Conservation (phyloP, 495 filamentous ascomycete genomes). For the Penicillium alfredii region DNA sequence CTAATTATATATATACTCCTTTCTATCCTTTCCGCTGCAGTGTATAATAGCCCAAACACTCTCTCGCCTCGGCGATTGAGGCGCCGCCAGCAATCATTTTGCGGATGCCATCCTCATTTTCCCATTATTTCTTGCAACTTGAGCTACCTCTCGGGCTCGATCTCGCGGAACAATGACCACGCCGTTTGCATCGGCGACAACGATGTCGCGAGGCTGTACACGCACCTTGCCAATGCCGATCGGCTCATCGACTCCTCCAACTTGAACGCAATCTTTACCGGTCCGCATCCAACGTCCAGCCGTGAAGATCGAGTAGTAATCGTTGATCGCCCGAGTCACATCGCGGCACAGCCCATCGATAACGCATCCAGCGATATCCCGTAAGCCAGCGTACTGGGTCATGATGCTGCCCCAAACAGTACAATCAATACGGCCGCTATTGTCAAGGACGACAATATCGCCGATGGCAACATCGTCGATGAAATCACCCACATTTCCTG, state of each 20-base stretch:
- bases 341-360: conserved; percentile 21
- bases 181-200: conserved; percentile 20
- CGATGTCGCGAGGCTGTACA: conserved; percentile 15
- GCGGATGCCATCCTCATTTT: conserved; percentile 11
- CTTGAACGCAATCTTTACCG: conserved; percentile 17
- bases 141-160: conserved; percentile 17
- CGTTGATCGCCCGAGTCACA: conserved; percentile 14
- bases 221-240: conserved; percentile 17
- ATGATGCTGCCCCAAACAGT: conserved; percentile 23
- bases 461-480: conserved; percentile 18
- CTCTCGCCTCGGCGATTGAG: conserved; percentile 14
- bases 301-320: conserved; percentile 15
- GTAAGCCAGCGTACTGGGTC: conserved; percentile 18
- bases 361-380: conserved; percentile 16
- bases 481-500: conserved; percentile 19
- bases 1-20: too few relatives aligned
- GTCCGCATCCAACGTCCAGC: conserved; percentile 19
- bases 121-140: conserved; percentile 9
- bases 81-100: conserved; percentile 13
- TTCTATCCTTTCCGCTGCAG: conserved; percentile 14
- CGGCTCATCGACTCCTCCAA: conserved; percentile 13
- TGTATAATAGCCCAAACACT: conserved; percentile 12
- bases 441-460: conserved; percentile 19
- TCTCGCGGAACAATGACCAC: conserved; percentile 18
- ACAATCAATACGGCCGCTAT: conserved; percentile 17